Evolutionary conservation across 495 filamentous ascomycete genomes (phyloP).

Genomic region (Astrothelium subdiscretum): DNA sequence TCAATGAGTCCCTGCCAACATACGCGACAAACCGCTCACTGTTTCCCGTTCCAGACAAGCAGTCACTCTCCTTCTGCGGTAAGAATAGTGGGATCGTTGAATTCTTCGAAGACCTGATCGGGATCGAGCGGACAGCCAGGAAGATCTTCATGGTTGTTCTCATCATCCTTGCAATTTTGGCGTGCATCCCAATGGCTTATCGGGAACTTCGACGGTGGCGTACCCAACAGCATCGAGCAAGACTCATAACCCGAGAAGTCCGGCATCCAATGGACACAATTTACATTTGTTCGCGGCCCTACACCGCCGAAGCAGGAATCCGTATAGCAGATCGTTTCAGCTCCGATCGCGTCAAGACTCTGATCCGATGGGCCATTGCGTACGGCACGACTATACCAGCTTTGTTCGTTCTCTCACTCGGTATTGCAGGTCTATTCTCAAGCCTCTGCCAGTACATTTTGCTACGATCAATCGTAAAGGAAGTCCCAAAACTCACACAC

Average conservation of each 20-base stretch:
- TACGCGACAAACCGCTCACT: constrained; percentile 67
- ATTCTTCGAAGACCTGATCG: constrained; percentile 66
- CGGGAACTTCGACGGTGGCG: constrained; percentile 72
- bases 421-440: constrained; percentile 69
- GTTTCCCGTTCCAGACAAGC: constrained; percentile 71
- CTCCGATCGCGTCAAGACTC: constrained; percentile 52
- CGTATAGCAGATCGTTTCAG: constrained; percentile 58
- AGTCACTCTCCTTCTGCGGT: constrained; percentile 76
- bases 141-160: constrained; percentile 66
- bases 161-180: constrained; percentile 54
- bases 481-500: constrained; percentile 60
- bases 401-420: constrained; percentile 77
- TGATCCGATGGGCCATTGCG: constrained; percentile 74
- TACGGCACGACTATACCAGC: constrained; percentile 79
- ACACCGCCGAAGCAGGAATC: constrained; percentile 58
- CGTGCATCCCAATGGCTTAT: constrained; percentile 64
- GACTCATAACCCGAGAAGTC: constrained; percentile 50
- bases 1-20: constrained; percentile 52
- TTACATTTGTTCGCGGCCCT: constrained; percentile 73
- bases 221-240: constrained; percentile 54
- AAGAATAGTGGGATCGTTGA: constrained; percentile 69
- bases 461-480: constrained; percentile 56
- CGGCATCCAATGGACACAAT: constrained; percentile 79
- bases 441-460: constrained; percentile 80
- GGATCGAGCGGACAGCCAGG: constrained; percentile 48